Base-by-base conservation (phyloP, 345 rosid genomes). In the Kandelia obovata region DNA sequence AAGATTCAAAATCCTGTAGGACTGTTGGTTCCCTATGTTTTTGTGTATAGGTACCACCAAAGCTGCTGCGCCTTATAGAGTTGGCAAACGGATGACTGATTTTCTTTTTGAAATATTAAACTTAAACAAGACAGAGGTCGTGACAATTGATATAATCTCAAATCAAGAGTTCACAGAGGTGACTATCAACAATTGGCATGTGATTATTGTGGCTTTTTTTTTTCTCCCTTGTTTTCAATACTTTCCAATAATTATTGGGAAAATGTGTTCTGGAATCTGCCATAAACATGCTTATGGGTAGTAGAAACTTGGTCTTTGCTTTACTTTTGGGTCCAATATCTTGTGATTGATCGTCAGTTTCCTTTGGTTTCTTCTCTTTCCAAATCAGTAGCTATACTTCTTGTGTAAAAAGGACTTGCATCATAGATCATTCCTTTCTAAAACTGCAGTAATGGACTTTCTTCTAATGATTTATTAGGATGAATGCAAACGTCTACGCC, bases 161-260 rank as follows among this genome's bases (percentile, higher is more conserved):
- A 96, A 96, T 72, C 99, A 96, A 87, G 99, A 90, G 75, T 96
- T 96, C 72, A 90, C 97, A 25, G 97, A 96, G 98, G 99, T 96
- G 76, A 83, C 67, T 52, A 58, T 31, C 66, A 28, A 59, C 51
- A 5, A 25, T 5, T 2, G 49, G 19, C 49, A 43, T 43, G 49
- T 43, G 19, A 13, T 43, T 43, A 15, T 3, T 71, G 23, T 70
- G 30, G 10, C 26, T 67, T 23, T 15, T 61, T 31, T 28, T 43
- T 52, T 27, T 28, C 11, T 28, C 11, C 17, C 11, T 31, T 27
- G 20, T 56, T 19, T 5, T 37, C 17, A 1, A 5, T 25, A 5
- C 28, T 27, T 56, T 10, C 28, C 25, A 11, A 25, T 25, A 27
- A 56, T 56, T 1, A 43, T 13, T 43, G 0, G 49, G 4, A 43